Percentiles rank a stretch among this genome's conserved stretches.
phyloP scores from a whole-genome alignment of 305 asterid genomes.

The Salvia sclarea region DNA sequence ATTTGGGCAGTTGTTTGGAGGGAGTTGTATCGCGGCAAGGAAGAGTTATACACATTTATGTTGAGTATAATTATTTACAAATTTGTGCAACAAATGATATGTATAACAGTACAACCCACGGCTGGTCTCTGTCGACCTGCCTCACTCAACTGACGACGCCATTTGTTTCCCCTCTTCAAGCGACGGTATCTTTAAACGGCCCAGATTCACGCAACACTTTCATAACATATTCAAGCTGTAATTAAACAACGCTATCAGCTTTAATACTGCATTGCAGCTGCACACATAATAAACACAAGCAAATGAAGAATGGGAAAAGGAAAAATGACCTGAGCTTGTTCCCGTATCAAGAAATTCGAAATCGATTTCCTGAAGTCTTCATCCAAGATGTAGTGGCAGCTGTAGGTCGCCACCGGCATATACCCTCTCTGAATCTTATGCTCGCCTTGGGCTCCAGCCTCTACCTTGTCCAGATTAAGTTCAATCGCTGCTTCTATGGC shows the following conservation, averaged over 20 bases:
- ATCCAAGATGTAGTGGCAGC: slow-evolving; percentile 75
- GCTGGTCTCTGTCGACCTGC: slow-evolving; percentile 8
- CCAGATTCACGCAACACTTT: slow-evolving; percentile 73
- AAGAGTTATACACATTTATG: too few relatives aligned
- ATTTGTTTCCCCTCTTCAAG: slow-evolving; percentile 27
- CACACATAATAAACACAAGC: neutral
- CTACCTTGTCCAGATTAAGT: slow-evolving; percentile 75
- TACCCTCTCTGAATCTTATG: slow-evolving; percentile 98
- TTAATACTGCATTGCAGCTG: neutral
- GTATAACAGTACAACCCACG: slow-evolving; percentile 18
- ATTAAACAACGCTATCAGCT: neutral
- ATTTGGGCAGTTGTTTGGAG: too few relatives aligned
- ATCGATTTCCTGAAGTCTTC: slow-evolving; percentile 66
- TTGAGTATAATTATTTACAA: neutral
- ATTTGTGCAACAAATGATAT: slow-evolving; percentile 9
- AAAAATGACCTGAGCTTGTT: slow-evolving; percentile 68
- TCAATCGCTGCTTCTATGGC: slow-evolving; percentile 98
- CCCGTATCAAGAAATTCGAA: slow-evolving; percentile 74
- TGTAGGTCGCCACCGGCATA: slow-evolving; percentile 73
- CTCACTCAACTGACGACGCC: neutral
- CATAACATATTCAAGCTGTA: slow-evolving; percentile 77
- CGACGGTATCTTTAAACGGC: slow-evolving; percentile 66
- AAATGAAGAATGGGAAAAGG: neutral
- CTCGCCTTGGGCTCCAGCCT: slow-evolving; percentile 99
- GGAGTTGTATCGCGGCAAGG: too few relatives aligned